Base-by-base conservation (phyloP, 2,329 filamentous ascomycete species). In the Aspergillus phoenicis region DNA sequence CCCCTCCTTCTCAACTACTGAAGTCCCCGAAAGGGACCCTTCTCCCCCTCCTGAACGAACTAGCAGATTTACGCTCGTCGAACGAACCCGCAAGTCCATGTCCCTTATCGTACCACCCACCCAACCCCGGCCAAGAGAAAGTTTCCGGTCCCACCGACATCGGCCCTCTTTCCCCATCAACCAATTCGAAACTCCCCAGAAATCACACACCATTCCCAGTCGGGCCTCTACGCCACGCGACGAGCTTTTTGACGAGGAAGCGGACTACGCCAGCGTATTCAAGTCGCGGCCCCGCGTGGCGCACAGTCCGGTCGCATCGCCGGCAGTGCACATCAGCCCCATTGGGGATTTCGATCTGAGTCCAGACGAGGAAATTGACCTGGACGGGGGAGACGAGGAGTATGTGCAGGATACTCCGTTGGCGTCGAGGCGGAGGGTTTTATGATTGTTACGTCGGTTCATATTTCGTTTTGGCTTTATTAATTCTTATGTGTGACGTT, bases 21-120 rank as follows among this genome's bases (percentile, higher is more conserved):
- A 17, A 30, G 47, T 48, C 4, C 8, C 26, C 48, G 8, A 48
- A 22, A 61, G 36, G n/a, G 53, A 47, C 5, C 36, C 41, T 11
- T 13, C 17, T n/a, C 53, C 39, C 41, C 39, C 41, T 24, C 39
- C 49, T 30, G 45, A 58, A 45, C 22, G 30, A 43, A 36, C 48
- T 69, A 65, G 70, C 39, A 58, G 60, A 69, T 69, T 62, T 59
- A 80, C 89, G 0, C 83, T 95, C 0, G 84, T 89, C 4, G 92
- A 96, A 71, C 89, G 93, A 52, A 96, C 93, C 0, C 87, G 90
- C 17, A 83, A 92, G 57, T 93, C 91, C 17, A 94, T 97, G 87
- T 86, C 88, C 0, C 82, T 87, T 3, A 80, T 85, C 51, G 83
- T 86, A 1, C 61, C 73, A 48, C 59, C 68, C 47, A 52, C 39